phyloP scores from a whole-genome alignment of 2,329 filamentous ascomycete genomes.

The Fusarium graminum region DNA sequence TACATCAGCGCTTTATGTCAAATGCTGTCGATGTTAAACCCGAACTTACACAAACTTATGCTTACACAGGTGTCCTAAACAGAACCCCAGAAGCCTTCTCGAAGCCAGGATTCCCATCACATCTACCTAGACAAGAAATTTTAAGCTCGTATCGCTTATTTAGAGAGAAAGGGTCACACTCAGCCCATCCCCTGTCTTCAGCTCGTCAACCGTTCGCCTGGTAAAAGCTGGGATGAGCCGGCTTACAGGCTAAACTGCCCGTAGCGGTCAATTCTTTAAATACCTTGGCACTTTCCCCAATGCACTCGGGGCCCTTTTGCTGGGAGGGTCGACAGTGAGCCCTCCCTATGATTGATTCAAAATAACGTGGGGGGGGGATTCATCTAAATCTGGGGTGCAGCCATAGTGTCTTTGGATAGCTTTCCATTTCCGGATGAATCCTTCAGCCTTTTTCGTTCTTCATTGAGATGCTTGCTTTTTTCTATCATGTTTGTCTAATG shows the following conservation, averaged over 20 bases:
- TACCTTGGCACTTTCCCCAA: conserved; percentile 14
- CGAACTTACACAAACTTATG: neutral
- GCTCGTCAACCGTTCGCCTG: conserved; percentile 27
- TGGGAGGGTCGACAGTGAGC: conserved; percentile 30
- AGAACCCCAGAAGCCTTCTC: neutral
- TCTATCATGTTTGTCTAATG: neutral
- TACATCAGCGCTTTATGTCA: neutral
- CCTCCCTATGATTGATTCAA: conserved; percentile 11
- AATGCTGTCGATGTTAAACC: neutral
- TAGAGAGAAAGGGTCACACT: conserved; percentile 10
- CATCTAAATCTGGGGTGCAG: neutral
- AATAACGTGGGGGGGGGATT: conserved; percentile 7
- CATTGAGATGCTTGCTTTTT: neutral
- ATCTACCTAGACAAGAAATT: neutral
- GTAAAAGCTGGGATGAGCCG: conserved; percentile 7
- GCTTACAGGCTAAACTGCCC: conserved; percentile 27
- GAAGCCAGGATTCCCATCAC: conserved; percentile 8
- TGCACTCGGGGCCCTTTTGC: neutral
- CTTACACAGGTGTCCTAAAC: neutral
- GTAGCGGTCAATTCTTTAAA: neutral
- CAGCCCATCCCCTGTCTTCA: conserved; percentile 11
- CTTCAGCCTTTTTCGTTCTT: neutral
- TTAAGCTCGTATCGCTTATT: neutral
- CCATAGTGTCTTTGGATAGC: conserved; percentile 1
- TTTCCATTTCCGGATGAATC: conserved; percentile 24